These are phyloP conservation scores for Lichtheimia ramosa DNA, from an alignment of 371 early-diverging fungal species.

Conservation along the genomic window DNA sequence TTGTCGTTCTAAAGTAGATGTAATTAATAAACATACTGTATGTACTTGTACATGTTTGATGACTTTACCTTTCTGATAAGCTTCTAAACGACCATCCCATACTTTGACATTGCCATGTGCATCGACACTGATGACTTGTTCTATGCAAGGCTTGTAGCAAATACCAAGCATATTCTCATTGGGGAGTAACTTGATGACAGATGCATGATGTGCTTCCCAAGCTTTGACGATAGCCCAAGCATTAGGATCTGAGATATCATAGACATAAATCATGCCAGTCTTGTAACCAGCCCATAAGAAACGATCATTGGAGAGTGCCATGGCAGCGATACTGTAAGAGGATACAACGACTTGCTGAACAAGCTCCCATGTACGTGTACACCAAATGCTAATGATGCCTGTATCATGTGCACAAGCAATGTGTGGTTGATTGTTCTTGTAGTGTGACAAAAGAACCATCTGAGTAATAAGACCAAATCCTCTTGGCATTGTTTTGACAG, in stretches of 20 bases:
- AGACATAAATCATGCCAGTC: conserved; percentile 77
- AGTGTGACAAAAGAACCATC: conserved; percentile 43
- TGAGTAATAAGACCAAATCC: conserved; percentile 63
- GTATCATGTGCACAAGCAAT: conserved; percentile 79
- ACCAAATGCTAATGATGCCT: conserved; percentile 77
- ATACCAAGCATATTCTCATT: conserved; percentile 47
- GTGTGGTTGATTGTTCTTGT: conserved; percentile 33
- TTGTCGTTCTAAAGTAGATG: conserved; percentile 8
- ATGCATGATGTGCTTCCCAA: conserved; percentile 66
- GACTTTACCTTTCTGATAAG: conserved; percentile 62
- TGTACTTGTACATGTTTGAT: too few species aligned
- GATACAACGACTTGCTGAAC: conserved; percentile 53
- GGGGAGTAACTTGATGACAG: conserved; percentile 54
- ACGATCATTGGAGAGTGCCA: conserved; percentile 61
- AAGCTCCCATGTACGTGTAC: conserved; percentile 44
- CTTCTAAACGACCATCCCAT: conserved; percentile 74
- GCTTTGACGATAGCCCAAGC: conserved; percentile 66
- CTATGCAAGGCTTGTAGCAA: not conserved
- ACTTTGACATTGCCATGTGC: conserved; percentile 63
- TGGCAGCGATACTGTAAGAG: conserved; percentile 65
- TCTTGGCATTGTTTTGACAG: conserved; percentile 34
- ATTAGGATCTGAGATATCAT: conserved; percentile 53
- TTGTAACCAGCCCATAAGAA: conserved; percentile 78
- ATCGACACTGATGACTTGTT: conserved; percentile 61
- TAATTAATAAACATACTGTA: too few species aligned